Conservation (phyloP, 306 rosid species). For the Gleditsia sinensis region DNA sequence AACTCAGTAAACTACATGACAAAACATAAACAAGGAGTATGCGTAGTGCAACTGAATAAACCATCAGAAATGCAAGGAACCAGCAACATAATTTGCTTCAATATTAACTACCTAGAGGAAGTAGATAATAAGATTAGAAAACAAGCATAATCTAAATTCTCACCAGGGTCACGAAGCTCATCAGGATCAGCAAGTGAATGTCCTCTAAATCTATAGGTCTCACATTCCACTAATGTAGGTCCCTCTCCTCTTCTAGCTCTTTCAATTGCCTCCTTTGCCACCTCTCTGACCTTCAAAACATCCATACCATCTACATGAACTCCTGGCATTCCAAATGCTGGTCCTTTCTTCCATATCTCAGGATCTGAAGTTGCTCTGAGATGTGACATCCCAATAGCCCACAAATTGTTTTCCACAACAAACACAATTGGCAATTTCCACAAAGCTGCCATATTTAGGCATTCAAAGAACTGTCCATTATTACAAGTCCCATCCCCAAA, state of each 20-base stretch:
- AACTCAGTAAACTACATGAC: constrained; percentile 5
- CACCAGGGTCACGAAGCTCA: constrained; percentile 99
- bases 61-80: constrained; percentile 1
- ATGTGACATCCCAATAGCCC: constrained; percentile 99
- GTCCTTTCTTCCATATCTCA: constrained; percentile 97
- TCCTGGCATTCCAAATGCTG: constrained; percentile 99
- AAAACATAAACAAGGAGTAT: constrained; percentile 17
- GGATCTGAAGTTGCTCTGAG: constrained; percentile 97
- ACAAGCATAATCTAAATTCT: constrained; percentile 43
- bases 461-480: constrained; percentile 96
- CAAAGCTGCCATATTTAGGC: constrained; percentile 96
- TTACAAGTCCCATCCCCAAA: constrained; percentile 97
- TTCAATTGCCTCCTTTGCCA: constrained; percentile 89
- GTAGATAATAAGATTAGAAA: constrained; percentile 5
- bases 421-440: constrained; percentile 97
- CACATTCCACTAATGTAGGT: constrained; percentile 94
- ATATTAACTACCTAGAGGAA: background rate
- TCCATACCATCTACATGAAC: constrained; percentile 99
- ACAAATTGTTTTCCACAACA: constrained; percentile 96
- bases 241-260: constrained; percentile 99
- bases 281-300: constrained; percentile 97
- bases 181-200: constrained; percentile 99
- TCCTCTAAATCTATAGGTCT: constrained; percentile 97
- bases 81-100: constrained; percentile 11
- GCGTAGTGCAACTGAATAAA: constrained; percentile 7